A percentile compares a stretch with the other conserved stretches of the same genome.
These are phyloP conservation scores for Flaveria robusta DNA, from an alignment of 129 eudicot genomes.

Conservation along the genomic window DNA sequence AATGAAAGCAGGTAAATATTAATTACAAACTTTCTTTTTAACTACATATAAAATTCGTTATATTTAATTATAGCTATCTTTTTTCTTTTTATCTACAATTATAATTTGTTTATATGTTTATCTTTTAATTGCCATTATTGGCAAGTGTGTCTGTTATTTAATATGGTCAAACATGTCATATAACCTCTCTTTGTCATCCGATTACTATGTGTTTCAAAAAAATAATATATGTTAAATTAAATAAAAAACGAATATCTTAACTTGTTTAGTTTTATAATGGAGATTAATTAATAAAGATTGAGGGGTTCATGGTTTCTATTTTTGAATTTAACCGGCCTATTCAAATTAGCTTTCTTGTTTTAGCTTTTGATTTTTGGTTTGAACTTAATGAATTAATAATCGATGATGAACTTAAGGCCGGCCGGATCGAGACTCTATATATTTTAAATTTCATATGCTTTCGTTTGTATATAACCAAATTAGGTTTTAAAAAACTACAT, in stretches of 20 bases:
- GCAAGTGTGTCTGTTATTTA: neutral
- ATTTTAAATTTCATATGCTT: neutral
- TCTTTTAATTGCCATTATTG: neutral
- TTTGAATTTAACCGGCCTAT: neutral
- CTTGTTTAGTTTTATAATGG: neutral
- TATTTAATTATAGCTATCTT: no score
- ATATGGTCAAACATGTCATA: neutral
- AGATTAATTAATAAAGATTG: neutral
- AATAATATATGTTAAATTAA: no score
- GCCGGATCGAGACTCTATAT: neutral
- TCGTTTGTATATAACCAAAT: no score
- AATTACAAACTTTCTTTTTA: neutral
- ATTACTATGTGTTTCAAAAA: neutral
- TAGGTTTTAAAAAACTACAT: no score
- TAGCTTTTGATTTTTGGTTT: neutral
- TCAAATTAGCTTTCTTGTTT: neutral
- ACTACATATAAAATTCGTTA: no score
- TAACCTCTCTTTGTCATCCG: neutral
- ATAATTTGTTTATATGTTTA: neutral
- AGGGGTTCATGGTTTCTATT: neutral
- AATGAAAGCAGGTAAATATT: constrained; percentile 64
- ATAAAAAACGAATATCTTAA: no score
- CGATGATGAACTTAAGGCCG: no score
- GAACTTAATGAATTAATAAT: neutral
- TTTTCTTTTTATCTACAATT: no score